A percentile compares a stretch with the other conserved stretches of the same genome.
Evolutionary conservation across 352 stramenopile genomes (phyloP).

Genomic region (Stephanocyclus meneghinianus): DNA sequence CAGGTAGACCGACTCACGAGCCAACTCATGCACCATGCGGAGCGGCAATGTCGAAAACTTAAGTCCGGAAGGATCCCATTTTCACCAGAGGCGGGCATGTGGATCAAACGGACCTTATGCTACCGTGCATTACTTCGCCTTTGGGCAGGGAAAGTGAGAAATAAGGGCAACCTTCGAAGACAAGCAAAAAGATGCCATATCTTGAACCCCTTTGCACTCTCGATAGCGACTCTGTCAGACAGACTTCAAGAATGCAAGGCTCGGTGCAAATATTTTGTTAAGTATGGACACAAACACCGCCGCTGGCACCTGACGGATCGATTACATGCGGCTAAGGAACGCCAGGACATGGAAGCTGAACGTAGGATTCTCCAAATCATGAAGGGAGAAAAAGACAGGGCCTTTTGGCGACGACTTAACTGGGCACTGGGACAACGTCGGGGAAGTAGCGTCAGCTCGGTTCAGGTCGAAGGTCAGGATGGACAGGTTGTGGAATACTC

Average conservation of each 20-base stretch:
- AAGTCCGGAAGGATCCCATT: not conserved
- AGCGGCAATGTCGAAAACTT: not conserved
- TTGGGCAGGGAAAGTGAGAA: not conserved
- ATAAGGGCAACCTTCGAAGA: not conserved
- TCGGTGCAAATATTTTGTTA: not conserved
- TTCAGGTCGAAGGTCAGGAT: not conserved
- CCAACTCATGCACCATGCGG: not conserved
- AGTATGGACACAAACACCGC: not conserved
- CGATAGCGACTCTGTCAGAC: not conserved
- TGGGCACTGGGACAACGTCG: slow-evolving; percentile 6
- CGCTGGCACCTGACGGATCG: not conserved
- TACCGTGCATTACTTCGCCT: not conserved
- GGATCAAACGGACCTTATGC: not conserved
- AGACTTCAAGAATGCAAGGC: not conserved
- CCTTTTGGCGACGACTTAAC: slow-evolving; percentile 14
- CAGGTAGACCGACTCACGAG: not conserved
- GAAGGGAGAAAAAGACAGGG: not conserved
- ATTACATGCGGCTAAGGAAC: not conserved
- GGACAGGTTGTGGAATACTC: not conserved
- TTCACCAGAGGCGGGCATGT: not conserved
- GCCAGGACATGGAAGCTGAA: not conserved
- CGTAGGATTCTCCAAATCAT: slow-evolving; percentile 10
- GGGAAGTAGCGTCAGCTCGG: slow-evolving; percentile 1
- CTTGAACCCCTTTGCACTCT: not conserved
- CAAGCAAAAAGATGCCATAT: not conserved